Percentiles rank a stretch among this genome's conserved stretches.
These are phyloP conservation scores for Rasamsonia emersonii DNA, from an alignment of 2,329 filamentous ascomycete genomes.

Conservation along the genomic window DNA sequence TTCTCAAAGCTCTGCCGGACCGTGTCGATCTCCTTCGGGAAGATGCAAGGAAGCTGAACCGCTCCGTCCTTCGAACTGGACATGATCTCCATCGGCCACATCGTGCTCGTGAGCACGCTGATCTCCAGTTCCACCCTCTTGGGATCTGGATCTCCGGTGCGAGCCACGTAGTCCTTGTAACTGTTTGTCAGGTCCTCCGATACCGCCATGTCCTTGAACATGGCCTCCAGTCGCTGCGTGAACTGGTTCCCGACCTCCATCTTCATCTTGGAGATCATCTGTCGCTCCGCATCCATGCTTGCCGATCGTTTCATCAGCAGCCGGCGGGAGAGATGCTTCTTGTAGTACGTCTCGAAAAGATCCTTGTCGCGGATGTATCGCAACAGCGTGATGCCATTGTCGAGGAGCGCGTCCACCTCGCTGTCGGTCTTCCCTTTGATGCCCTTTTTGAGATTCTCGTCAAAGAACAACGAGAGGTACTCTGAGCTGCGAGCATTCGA, in stretches of 20 bases:
- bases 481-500: conserved; percentile 77
- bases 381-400: conserved; percentile 81
- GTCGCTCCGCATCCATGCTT: conserved; percentile 84
- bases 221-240: conserved; percentile 84
- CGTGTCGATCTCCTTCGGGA: conserved; percentile 62
- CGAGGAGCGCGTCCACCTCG: conserved; percentile 74
- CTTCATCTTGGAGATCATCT: conserved; percentile 96
- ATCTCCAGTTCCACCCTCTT: conserved; percentile 70
- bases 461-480: conserved; percentile 91
- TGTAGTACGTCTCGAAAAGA: conserved; percentile 94
- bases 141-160: conserved; percentile 46
- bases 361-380: conserved; percentile 88
- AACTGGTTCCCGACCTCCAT: conserved; percentile 91
- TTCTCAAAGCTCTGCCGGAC: conserved; percentile 79
- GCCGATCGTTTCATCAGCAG: conserved; percentile 82
- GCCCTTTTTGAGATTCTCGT: conserved; percentile 89
- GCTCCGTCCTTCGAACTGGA: conserved; percentile 46
- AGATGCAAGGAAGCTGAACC: conserved; percentile 51
- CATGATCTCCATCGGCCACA: conserved; percentile 90
- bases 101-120: conserved; percentile 82
- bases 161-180: conserved; percentile 64
- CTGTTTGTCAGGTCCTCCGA: conserved; percentile 72
- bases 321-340: conserved; percentile 85
- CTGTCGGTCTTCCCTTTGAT: conserved; percentile 86
- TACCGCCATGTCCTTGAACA: conserved; percentile 93